Base-by-base conservation (phyloP, 176 grass and related monocot genomes). In the Cocos nucifera region DNA sequence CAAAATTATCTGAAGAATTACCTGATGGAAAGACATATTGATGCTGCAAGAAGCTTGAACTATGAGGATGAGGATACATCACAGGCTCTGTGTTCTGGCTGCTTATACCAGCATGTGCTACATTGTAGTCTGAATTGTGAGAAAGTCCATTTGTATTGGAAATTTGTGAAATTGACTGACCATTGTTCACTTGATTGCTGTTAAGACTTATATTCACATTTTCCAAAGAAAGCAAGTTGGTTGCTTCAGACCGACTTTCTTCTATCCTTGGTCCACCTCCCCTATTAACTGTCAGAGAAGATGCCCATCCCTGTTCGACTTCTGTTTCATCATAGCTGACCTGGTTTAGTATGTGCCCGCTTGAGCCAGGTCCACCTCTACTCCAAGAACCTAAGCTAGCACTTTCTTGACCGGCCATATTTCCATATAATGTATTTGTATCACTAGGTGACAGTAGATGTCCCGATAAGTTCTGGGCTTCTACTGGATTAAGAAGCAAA, bases 221-320 rank as follows among this genome's bases (percentile, higher is more conserved):
- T 22, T 56, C 54, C 19, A 22, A 56, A 22, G 54, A 56, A 56
- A 22, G 9, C 18, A 10, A 19, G 9, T 22, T 22, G 21, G 21
- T 19, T 56, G 21, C 18, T 22, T 56, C 54, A 56, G 54, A 56
- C 21, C 19, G 54, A 19, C 19, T 22, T 10, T 22, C 19, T 10
- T 56, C 19, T 0, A 8, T 56, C 21, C 54, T 19, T 3, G 19
- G 18, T 56, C 54, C 54, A 56, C 21, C 19, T 56, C 21, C 54
- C 12, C 18, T 56, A 56, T 56, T 22, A 56, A 56, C 21, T 56
- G 54, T 12, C 54, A 56, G 21, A 56, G 54, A 56, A 56, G 54
- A 56, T 21, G 19, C 1, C 54, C 54, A 56, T 21, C 17, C 54
- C 18, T 56, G 54, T 56, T 56, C 18, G 9, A 8, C 12, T 56